Percentiles rank a stretch among this genome's conserved stretches.
phyloP scores from a whole-genome alignment of 352 stramenopile species.

The Heterotrichella gracilis region DNA sequence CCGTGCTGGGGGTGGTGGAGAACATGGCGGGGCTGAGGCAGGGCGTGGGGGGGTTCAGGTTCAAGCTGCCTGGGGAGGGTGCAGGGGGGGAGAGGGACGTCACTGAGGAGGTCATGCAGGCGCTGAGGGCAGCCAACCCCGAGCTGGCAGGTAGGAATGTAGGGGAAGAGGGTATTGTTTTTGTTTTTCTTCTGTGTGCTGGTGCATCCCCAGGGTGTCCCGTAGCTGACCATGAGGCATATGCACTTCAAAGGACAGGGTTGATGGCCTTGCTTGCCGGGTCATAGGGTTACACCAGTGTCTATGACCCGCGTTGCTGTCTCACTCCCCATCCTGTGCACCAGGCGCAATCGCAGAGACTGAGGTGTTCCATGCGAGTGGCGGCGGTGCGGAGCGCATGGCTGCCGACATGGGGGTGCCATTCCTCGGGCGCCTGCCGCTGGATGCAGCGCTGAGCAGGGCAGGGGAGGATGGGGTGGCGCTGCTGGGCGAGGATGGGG shows the following conservation, averaged over 20 bases:
- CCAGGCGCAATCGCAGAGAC: slow-evolving; percentile 17
- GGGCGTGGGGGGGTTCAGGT: background rate
- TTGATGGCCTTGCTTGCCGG: too few species aligned
- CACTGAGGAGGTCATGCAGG: slow-evolving; percentile 23
- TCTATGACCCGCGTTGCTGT: too few species aligned
- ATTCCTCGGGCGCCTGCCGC: slow-evolving; percentile 67
- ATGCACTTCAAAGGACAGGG: too few species aligned
- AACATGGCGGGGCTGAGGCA: slow-evolving; percentile 61
- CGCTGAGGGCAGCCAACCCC: slow-evolving; percentile 42
- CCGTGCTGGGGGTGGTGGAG: slow-evolving; percentile 68
- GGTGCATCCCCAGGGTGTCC: too few species aligned
- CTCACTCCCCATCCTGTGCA: too few species aligned
- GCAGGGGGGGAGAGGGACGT: slow-evolving; percentile 21
- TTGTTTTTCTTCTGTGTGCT: too few species aligned
- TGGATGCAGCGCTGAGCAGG: slow-evolving; percentile 77
- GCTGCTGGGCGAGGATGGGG: background rate
- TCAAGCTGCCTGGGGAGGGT: slow-evolving; percentile 17
- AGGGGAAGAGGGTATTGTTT: too few species aligned
- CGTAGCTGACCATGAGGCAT: too few species aligned
- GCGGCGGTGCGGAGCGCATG: slow-evolving; percentile 57
- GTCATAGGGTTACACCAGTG: too few species aligned
- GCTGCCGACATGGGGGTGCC: slow-evolving; percentile 65
- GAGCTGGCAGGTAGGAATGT: slow-evolving; percentile 31
- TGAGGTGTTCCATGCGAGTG: slow-evolving; percentile 43
- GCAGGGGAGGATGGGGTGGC: slow-evolving; percentile 62